Evolutionary conservation across 176 grass and related monocot genomes (phyloP), one percentile per base, ranked within the genome.

Genomic region (Musa acuminata): DNA sequence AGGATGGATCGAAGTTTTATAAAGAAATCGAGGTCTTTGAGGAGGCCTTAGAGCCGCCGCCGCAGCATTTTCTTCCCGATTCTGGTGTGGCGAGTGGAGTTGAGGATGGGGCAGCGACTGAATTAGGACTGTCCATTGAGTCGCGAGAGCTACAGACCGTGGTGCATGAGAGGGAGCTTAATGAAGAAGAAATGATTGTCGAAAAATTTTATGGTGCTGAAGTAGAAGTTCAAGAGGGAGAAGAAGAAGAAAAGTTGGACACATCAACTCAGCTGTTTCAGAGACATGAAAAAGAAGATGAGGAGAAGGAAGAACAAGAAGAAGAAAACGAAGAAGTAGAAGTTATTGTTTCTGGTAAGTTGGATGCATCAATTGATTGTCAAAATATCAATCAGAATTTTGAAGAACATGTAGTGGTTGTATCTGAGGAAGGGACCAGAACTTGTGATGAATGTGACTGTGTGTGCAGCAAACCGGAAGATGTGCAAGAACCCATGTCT

Each of bases 11-110:
- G 29, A 51, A 19, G 68, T 67, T 51, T 60, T 24, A 48, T 20
- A 55, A 24, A 62, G 78, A 80, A 2, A 62, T 63, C 27, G 78
- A 80, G 52, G 48, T 80, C 6, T 80, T 72, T 63, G 78, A 72
- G 67, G 78, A 80, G 78, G 78, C 78, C 2, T 26, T 62, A 13
- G 68, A 80, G 78, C 67, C 27, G 10, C 67, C 48, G 24, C 5
- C 12, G 57, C 74, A 7, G 10, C 74, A 64, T 8, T 13, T 24
- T 13, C 19, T 20, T 25, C 20, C 11, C 63, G 74, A 62, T 60
- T 60, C 67, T 71, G 53, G 5, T 21, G 24, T 51, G 8, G 16
- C 2, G 2, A 26, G 17, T 62, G 54, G 27, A 50, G 26, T n/a
- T 20, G 77, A 25, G 11, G 29, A 72, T 48, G 22, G 1, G 12